A percentile compares a stretch with the other conserved stretches of the same genome.
These are phyloP conservation scores for Pyronema omphalodes DNA, from an alignment of 495 filamentous ascomycete genomes.

Conservation along the genomic window DNA sequence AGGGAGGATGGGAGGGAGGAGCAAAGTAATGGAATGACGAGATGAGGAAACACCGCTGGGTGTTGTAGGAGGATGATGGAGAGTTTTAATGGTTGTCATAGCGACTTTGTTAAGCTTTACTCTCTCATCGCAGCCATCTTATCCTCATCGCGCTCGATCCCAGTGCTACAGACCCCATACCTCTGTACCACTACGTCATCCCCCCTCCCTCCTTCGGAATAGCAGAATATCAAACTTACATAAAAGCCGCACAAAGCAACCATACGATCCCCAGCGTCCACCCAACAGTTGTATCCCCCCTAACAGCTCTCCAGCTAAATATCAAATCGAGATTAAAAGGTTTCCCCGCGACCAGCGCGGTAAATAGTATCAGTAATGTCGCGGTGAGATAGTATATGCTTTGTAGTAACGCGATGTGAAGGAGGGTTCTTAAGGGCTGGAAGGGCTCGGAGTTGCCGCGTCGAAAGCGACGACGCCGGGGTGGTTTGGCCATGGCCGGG, in stretches of 20 bases:
- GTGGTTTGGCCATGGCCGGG: conserved; percentile 19
- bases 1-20: background rate
- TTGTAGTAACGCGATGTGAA: conserved; percentile 76
- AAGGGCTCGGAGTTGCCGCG: conserved; percentile 17
- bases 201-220: background rate
- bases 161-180: background rate
- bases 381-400: conserved; percentile 60
- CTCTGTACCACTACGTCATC: background rate
- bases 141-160: background rate
- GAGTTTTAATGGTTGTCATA: no score
- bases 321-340: conserved; percentile 52
- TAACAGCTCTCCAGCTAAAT: conserved; percentile 60
- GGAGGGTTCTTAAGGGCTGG: conserved; percentile 17
- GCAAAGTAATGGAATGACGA: no score
- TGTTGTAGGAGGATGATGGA: no score
- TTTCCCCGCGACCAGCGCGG: conserved; percentile 60
- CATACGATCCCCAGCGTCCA: conserved; percentile 84
- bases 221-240: conserved; percentile 53
- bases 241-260: conserved; percentile 56
- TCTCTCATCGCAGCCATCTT: background rate
- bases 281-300: conserved; percentile 78
- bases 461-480: conserved; percentile 17
- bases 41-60: no score
- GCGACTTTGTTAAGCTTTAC: no score
- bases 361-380: conserved; percentile 68